Percentiles rank a stretch among this genome's conserved stretches.
These are phyloP conservation scores for Dalbergia cochinchinensis DNA, from an alignment of 306 rosid genomes.

Conservation along the genomic window DNA sequence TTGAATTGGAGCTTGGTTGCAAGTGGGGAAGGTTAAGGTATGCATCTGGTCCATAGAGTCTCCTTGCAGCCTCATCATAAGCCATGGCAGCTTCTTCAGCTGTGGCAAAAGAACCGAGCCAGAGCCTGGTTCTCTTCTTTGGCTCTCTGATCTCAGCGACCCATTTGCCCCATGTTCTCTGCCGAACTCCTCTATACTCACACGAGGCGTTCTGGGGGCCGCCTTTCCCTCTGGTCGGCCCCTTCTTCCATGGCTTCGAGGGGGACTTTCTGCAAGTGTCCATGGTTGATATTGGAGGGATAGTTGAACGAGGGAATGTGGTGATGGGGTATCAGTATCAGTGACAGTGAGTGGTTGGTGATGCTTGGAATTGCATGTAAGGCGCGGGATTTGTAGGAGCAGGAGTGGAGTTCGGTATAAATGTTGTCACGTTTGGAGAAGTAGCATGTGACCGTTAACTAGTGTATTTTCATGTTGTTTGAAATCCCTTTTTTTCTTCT, in stretches of 20 bases:
- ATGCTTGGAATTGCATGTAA: conserved; percentile 50
- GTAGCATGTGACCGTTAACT: conserved; percentile 77
- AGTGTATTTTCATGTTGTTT: conserved; percentile 34
- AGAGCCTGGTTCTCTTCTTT: conserved; percentile 89
- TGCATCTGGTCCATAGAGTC: conserved; percentile 93
- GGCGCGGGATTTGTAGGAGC: conserved; percentile 85
- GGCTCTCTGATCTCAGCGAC: conserved; percentile 99
- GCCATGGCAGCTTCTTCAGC: conserved; percentile 99
- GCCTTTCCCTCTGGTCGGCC: conserved; percentile 94
- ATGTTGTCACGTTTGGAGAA: conserved; percentile 83
- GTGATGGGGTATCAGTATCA: neutral
- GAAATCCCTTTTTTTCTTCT: conserved; percentile 42
- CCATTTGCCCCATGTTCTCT: conserved; percentile 99
- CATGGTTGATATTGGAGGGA: conserved; percentile 51
- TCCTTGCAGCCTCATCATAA: conserved; percentile 93
- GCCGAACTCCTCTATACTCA: conserved; percentile 91
- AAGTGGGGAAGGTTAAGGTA: conserved; percentile 95
- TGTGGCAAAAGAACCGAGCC: conserved; percentile 95
- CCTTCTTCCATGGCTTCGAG: conserved; percentile 96
- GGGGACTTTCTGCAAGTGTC: conserved; percentile 76
- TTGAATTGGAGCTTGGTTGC: conserved; percentile 52
- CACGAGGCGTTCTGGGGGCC: conserved; percentile 94
- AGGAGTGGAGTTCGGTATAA: conserved; percentile 70
- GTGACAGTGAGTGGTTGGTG: conserved; percentile 36
- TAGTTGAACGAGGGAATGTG: conserved; percentile 34